phyloP scores from a whole-genome alignment of 1,284 basidiomycete species.

The Cryptococcus sp. region DNA sequence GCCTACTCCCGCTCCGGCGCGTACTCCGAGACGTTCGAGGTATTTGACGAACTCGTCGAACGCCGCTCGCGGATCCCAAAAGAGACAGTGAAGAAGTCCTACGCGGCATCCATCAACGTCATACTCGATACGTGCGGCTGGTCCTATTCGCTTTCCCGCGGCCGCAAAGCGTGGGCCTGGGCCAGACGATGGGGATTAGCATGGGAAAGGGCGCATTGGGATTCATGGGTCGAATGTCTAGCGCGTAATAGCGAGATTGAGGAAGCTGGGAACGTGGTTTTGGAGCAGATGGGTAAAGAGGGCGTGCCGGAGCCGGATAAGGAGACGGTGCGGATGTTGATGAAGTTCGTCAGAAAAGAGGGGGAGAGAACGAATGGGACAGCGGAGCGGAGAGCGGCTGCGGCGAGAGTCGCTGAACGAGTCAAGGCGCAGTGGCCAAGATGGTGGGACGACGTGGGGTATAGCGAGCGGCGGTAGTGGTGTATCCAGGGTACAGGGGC shows the following conservation, averaged over 20 bases:
- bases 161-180: slow-evolving; percentile 60
- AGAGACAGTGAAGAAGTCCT: slow-evolving; percentile 54
- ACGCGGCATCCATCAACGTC: slow-evolving; percentile 72
- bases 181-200: slow-evolving; percentile 60
- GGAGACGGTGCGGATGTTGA: slow-evolving; percentile 48
- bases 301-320: slow-evolving; percentile 30
- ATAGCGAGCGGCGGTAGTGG: not conserved
- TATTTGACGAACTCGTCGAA: slow-evolving; percentile 74
- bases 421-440: slow-evolving; percentile 35
- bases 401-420: slow-evolving; percentile 11
- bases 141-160: slow-evolving; percentile 60
- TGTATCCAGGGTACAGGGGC: too few species aligned
- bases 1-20: slow-evolving; percentile 77
- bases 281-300: slow-evolving; percentile 62
- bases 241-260: slow-evolving; percentile 68
- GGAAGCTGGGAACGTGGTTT: slow-evolving; percentile 68
- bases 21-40: slow-evolving; percentile 68
- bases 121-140: slow-evolving; percentile 80
- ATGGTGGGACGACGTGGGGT: slow-evolving; percentile 33
- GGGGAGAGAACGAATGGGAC: slow-evolving; percentile 9
- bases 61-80: slow-evolving; percentile 55
- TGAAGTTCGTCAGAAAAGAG: slow-evolving; percentile 49
- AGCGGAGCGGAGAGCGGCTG: not conserved
- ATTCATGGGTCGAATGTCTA: slow-evolving; percentile 83
- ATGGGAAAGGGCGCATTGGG: slow-evolving; percentile 65